Percentiles rank a stretch among this genome's conserved stretches.
Conservation (phyloP, 2,329 filamentous ascomycete species). For the Talaromyces sp. region DNA sequence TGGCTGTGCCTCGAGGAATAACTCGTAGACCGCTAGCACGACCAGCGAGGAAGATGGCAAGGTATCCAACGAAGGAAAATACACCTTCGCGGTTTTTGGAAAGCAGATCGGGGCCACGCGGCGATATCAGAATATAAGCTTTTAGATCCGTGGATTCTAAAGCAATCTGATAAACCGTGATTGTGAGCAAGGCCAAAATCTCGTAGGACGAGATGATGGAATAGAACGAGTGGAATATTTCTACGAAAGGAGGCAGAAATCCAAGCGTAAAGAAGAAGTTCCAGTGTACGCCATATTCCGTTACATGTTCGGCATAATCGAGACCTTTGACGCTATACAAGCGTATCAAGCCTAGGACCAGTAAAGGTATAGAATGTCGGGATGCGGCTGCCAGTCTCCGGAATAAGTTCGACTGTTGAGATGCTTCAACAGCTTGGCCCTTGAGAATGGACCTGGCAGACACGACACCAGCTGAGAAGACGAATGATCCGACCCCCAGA, state of each 20-base stretch:
- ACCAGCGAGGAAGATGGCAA: constrained; percentile 89
- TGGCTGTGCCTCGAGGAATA: constrained; percentile 60
- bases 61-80: constrained; percentile 91
- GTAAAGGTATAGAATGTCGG: constrained; percentile 76
- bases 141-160: constrained; percentile 77
- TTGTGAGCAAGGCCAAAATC: constrained; percentile 66
- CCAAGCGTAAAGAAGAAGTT: constrained; percentile 98
- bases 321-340: constrained; percentile 87
- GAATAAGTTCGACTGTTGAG: constrained; percentile 33
- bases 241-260: constrained; percentile 82
- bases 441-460: constrained; percentile 77
- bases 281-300: constrained; percentile 98
- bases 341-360: constrained; percentile 74
- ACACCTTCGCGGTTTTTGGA: constrained; percentile 92
- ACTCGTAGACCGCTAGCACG: constrained; percentile 78
- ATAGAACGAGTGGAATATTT: constrained; percentile 71
- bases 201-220: constrained; percentile 72
- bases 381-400: constrained; percentile 63
- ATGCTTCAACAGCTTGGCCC: constrained; percentile 55
- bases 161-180: constrained; percentile 66
- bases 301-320: constrained; percentile 95
- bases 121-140: constrained; percentile 75
- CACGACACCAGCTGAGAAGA: constrained; percentile 90
- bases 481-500: constrained; percentile 92
- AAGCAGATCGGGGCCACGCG: constrained; percentile 67